Evolutionary conservation across 2,329 filamentous ascomycete species (phyloP), one percentile per base, ranked within the genome.

Genomic region (Aspergillus melleus): DNA sequence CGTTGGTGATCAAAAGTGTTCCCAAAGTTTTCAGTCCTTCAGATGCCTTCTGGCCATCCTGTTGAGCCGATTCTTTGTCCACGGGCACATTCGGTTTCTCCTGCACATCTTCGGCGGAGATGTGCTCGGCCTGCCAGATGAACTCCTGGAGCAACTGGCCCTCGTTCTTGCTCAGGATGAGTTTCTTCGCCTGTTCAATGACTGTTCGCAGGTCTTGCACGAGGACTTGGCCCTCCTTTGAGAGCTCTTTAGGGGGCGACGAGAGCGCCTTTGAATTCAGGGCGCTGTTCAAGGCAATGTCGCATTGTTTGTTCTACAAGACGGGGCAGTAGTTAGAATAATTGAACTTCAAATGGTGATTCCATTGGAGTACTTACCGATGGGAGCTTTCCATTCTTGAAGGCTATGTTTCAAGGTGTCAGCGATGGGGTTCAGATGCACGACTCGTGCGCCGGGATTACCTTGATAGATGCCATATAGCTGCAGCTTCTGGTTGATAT

Each of bases 91-190:
- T 81, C 3, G 91, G 90, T 1, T 82, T 77, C 59, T 79, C 61
- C 6, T 52, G 75, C 26, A 91, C 83, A 54, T 84, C 81, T 69
- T 83, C 88, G 59, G 85, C 79, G 55, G 87, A 86, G 63, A 95
- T 88, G 51, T 90, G 84, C 72, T 92, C 87, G 0, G 92, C 93
- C 74, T 96, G 90, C 90, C 91, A 99, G 77, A 98, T 91, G 77
- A 99, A 98, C 71, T 99, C 93, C 74, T 99, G 95, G 20, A 99
- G 81, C 59, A 98, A 80, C 71, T 99, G 92, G 72, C 93, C 95
- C 61, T 96, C 86, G 74, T 99, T 99, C 85, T 98, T 99, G 79
- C 89, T 90, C 26, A 99, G 82, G 9, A 98, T 80, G 12, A 99
- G 84, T 59, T 88, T 79, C 81, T 97, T 96, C 60, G 94, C 90